Percentiles rank a stretch among this genome's conserved stretches.
phyloP scores from a whole-genome alignment of 176 grass and related monocot species.

The Stipa capillata region DNA sequence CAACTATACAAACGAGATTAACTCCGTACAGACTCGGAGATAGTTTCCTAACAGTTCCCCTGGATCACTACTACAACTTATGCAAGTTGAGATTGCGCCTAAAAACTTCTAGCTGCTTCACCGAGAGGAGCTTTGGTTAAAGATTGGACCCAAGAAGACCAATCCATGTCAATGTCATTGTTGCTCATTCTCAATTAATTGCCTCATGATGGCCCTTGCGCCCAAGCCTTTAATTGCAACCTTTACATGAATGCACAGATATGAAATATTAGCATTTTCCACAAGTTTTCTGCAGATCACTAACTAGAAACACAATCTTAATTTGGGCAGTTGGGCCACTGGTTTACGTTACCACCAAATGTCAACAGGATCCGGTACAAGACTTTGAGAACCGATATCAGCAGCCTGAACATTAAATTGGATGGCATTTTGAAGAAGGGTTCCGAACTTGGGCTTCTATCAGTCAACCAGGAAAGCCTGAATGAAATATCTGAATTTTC shows the following conservation, averaged over 20 bases:
- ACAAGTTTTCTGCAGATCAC: not conserved
- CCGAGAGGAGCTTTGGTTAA: too few species aligned
- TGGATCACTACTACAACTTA: too few species aligned
- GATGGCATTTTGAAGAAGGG: slow-evolving; percentile 10
- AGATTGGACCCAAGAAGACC: too few species aligned
- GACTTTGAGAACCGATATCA: slow-evolving; percentile 15
- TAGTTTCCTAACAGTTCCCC: too few species aligned
- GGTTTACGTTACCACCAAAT: not conserved
- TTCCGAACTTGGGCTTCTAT: not conserved
- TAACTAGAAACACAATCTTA: not conserved
- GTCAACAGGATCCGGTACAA: not conserved
- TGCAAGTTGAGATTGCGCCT: too few species aligned
- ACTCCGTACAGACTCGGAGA: too few species aligned
- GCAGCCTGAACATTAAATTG: slow-evolving; percentile 11
- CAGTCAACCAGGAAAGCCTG: not conserved
- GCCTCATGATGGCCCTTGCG: not conserved
- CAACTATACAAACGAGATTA: too few species aligned
- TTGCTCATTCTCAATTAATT: not conserved
- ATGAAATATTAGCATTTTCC: not conserved
- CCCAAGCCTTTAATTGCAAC: not conserved
- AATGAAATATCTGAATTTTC: not conserved
- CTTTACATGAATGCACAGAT: not conserved
- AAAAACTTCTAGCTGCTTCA: too few species aligned
- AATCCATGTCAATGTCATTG: not conserved
- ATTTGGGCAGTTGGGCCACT: slow-evolving; percentile 20